Percentiles rank a stretch among this genome's conserved stretches.
phyloP scores from a whole-genome alignment of 2,329 filamentous ascomycete species.

The Whalleya microplaca region DNA sequence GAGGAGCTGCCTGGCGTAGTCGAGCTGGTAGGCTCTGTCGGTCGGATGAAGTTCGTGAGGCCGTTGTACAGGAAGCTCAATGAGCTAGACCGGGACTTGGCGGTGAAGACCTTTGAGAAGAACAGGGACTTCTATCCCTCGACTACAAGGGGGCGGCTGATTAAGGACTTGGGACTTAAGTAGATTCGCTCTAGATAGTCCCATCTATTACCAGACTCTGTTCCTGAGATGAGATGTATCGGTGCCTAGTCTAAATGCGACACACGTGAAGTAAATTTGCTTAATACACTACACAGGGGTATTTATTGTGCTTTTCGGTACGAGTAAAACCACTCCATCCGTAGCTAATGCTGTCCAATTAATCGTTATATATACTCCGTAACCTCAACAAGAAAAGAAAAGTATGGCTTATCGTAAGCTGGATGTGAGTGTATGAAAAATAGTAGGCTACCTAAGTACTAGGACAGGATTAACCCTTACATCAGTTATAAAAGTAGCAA shows the following conservation, averaged over 20 bases:
- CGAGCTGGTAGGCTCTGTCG: conserved; percentile 77
- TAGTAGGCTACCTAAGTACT: too few species aligned
- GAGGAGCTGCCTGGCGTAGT: conserved; percentile 72
- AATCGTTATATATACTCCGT: too few species aligned
- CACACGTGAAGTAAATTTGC: too few species aligned
- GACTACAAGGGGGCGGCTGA: conserved; percentile 83
- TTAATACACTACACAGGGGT: too few species aligned
- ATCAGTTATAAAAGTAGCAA: too few species aligned
- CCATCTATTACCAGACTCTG: neutral
- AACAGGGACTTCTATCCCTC: conserved; percentile 95
- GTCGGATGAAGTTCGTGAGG: conserved; percentile 96
- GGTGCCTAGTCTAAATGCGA: neutral
- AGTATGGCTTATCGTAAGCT: too few species aligned
- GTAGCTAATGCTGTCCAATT: too few species aligned
- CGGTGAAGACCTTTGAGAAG: conserved; percentile 81
- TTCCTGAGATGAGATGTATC: neutral
- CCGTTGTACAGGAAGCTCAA: conserved; percentile 80
- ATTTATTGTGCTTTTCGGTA: too few species aligned
- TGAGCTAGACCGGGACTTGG: conserved; percentile 73
- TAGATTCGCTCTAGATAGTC: conserved; percentile 11
- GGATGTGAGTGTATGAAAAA: too few species aligned
- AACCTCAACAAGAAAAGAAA: too few species aligned
- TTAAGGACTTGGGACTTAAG: conserved; percentile 72
- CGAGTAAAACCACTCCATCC: too few species aligned
- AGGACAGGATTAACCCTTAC: too few species aligned